Evolutionary conservation across 768 basidiomycete genomes (phyloP).

Genomic region (Gloeophyllum trabeum): DNA sequence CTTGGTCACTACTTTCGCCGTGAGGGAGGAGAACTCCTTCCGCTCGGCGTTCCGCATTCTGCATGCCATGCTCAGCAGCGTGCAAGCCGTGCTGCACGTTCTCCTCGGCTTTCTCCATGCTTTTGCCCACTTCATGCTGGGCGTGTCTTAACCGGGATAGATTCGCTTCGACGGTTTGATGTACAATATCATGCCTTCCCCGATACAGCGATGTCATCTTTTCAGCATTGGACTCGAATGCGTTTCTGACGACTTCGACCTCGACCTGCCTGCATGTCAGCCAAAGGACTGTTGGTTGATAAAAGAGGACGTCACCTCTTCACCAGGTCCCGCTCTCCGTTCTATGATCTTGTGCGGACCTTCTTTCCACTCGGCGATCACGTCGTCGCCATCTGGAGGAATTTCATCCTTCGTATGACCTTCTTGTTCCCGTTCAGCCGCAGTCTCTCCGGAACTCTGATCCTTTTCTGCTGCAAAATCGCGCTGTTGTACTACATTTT

Average conservation of each 20-base stretch:
- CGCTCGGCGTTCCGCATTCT: constrained; percentile 6
- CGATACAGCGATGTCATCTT: constrained; percentile 13
- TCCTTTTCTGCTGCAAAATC: constrained; percentile 8
- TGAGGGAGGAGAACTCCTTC: background rate
- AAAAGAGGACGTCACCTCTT: constrained; percentile 40
- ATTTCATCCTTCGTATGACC: constrained; percentile 21
- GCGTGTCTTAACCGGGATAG: constrained; percentile 10
- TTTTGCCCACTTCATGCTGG: constrained; percentile 7
- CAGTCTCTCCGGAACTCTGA: constrained; percentile 6
- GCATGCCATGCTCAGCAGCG: constrained; percentile 9
- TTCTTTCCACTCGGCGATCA: constrained; percentile 55
- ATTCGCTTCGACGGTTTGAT: constrained; percentile 5
- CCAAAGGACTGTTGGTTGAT: constrained; percentile 1
- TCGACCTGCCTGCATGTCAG: constrained; percentile 16
- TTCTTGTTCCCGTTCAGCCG: constrained; percentile 8
- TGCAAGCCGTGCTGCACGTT: constrained; percentile 6
- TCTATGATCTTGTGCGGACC: constrained; percentile 61
- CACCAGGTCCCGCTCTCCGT: constrained; percentile 40
- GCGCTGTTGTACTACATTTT: too few species aligned
- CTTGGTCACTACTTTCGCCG: background rate
- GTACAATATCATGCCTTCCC: constrained; percentile 1
- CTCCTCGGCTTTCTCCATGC: background rate
- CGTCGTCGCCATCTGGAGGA: constrained; percentile 32
- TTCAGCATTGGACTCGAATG: constrained; percentile 16
- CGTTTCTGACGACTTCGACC: constrained; percentile 23